phyloP scores from a whole-genome alignment of 768 basidiomycete genomes.

The Trametes villosa region DNA sequence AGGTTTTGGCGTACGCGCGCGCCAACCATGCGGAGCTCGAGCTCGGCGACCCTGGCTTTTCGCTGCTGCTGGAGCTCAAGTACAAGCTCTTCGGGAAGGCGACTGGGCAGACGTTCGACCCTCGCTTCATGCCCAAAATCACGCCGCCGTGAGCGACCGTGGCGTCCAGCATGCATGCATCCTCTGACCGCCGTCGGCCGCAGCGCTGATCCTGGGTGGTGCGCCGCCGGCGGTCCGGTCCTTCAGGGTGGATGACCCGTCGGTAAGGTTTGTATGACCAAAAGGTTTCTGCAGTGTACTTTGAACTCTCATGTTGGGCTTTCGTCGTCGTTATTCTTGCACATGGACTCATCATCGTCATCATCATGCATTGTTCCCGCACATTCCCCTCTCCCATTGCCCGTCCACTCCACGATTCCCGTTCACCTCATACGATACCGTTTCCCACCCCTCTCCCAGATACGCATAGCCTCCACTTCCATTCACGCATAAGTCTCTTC shows the following conservation, averaged over 20 bases:
- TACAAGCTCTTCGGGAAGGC: constrained; percentile 44
- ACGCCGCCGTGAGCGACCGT: not conserved
- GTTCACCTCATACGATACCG: constrained; percentile 24
- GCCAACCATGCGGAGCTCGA: constrained; percentile 42
- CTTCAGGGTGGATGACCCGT: not conserved
- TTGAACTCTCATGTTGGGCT: constrained; percentile 23
- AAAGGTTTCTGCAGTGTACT: constrained; percentile 25
- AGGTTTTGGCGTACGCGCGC: constrained; percentile 52
- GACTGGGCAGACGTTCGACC: constrained; percentile 12
- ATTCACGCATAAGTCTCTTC: constrained; percentile 5
- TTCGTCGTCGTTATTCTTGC: constrained; percentile 26
- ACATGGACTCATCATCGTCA: constrained; percentile 31
- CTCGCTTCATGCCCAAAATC: constrained; percentile 2
- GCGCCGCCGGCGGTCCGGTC: not conserved
- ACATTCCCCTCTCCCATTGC: constrained; percentile 13
- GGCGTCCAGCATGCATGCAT: not conserved
- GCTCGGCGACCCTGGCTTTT: constrained; percentile 43
- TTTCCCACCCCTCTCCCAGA: not conserved
- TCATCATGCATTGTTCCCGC: constrained; percentile 33
- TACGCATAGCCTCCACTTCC: constrained; percentile 8
- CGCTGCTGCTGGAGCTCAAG: constrained; percentile 52
- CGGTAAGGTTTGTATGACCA: constrained; percentile 26
- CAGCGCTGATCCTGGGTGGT: not conserved
- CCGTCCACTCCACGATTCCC: constrained; percentile 16
- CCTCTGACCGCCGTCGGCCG: not conserved